A percentile compares a stretch with the other conserved stretches of the same genome.
Conservation (phyloP, 2,329 filamentous ascomycete species). For the Sporothrix brunneoviolacea region DNA sequence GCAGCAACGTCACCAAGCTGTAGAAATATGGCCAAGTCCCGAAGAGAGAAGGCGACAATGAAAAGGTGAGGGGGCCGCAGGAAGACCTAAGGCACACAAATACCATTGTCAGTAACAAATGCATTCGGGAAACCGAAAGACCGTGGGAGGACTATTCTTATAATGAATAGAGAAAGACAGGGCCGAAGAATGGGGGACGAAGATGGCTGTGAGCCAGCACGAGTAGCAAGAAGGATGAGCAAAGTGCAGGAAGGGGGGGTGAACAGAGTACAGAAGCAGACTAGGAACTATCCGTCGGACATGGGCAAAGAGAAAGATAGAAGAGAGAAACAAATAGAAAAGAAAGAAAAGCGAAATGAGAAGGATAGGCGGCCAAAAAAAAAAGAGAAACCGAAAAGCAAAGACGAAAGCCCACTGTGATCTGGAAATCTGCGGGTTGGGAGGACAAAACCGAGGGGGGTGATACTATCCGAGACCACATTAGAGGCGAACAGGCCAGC, state of each 20-base stretch:
- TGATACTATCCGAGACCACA: slow-evolving; percentile 2
- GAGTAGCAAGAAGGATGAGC: background rate
- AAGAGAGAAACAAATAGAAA: background rate
- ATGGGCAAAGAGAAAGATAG: background rate
- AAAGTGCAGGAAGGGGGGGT: background rate
- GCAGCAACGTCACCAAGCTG: background rate
- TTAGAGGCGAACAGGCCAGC: background rate
- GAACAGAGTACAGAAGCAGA: background rate
- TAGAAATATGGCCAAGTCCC: too few species aligned
- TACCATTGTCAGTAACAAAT: background rate
- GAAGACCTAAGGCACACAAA: background rate
- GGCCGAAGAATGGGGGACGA: background rate
- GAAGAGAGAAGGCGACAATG: background rate
- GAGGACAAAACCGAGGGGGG: background rate
- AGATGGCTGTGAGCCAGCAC: background rate
- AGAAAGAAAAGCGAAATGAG: too few species aligned
- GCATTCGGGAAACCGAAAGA: background rate
- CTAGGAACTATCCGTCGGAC: background rate
- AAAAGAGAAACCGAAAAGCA: background rate
- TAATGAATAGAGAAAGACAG: background rate
- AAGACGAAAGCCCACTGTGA: background rate
- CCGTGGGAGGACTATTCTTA: background rate
- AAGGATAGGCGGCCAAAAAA: too few species aligned
- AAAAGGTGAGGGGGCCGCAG: background rate
- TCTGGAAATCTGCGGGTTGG: background rate